phyloP scores from a whole-genome alignment of 2,329 filamentous ascomycete genomes.

The Byssothecium circinans region DNA sequence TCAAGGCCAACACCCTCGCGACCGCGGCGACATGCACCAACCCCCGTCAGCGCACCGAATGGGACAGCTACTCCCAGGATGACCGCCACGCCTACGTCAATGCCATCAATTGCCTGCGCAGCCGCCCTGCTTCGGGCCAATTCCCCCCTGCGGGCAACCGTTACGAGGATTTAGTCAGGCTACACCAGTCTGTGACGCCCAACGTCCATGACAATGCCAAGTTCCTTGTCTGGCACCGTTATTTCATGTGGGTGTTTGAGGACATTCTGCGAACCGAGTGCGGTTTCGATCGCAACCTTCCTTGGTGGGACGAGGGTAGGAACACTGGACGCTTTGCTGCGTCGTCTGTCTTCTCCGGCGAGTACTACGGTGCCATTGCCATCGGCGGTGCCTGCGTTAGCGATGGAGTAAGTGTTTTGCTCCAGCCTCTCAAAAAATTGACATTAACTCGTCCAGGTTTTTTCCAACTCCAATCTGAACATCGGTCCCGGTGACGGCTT shows the following conservation, averaged over 20 bases:
- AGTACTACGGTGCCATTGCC: conserved; percentile 30
- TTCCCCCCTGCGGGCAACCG: conserved; percentile 30
- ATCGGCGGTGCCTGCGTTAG: conserved; percentile 32
- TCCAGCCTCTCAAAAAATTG: too few relatives aligned
- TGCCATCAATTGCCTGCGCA: conserved; percentile 34
- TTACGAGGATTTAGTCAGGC: conserved; percentile 39
- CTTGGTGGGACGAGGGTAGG: conserved; percentile 43
- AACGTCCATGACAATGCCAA: conserved; percentile 39
- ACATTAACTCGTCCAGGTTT: conserved; percentile 23
- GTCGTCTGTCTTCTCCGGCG: conserved; percentile 33
- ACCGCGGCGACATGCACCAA: conserved; percentile 25
- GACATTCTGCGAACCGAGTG: conserved; percentile 47
- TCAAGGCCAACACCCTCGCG: background rate
- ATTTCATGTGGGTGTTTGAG: conserved; percentile 48
- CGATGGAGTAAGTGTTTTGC: conserved; percentile 32
- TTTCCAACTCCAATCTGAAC: conserved; percentile 35
- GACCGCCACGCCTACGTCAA: conserved; percentile 30
- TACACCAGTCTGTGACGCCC: conserved; percentile 37
- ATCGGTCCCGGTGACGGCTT: conserved; percentile 33
- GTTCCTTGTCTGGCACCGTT: conserved; percentile 50
- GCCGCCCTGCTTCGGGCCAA: conserved; percentile 22
- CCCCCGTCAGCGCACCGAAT: conserved; percentile 34
- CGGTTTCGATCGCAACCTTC: conserved; percentile 44
- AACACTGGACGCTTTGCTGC: conserved; percentile 33
- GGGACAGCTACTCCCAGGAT: conserved; percentile 29